Conservation (phyloP, 2,329 filamentous ascomycete genomes). For the Stachybotrys echinatus region DNA sequence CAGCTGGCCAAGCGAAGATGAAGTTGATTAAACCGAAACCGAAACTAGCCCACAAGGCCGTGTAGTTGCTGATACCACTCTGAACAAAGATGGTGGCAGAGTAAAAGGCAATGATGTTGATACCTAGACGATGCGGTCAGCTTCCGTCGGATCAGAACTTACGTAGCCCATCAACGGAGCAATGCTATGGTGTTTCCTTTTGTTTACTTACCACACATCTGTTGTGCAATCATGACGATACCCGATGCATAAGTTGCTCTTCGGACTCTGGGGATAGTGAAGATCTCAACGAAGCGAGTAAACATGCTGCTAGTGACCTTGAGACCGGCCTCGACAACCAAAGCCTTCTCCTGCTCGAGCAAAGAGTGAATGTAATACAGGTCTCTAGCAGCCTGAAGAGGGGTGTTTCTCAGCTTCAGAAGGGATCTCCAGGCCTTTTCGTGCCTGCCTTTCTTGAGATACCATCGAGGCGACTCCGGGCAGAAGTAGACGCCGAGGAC, state of each 20-base stretch:
- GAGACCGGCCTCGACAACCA: slow-evolving; percentile 20
- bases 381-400: slow-evolving; percentile 57
- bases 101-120: slow-evolving; percentile 47
- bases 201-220: slow-evolving; percentile 46
- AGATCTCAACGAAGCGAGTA: slow-evolving; percentile 49
- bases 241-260: slow-evolving; percentile 62
- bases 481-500: slow-evolving; percentile 53
- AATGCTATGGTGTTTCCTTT: neutral
- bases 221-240: slow-evolving; percentile 62
- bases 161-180: slow-evolving; percentile 19
- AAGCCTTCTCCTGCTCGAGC: slow-evolving; percentile 22
- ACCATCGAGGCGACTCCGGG: slow-evolving; percentile 62
- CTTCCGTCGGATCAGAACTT: no score
- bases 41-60: slow-evolving; percentile 34
- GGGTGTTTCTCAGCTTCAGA: slow-evolving; percentile 48
- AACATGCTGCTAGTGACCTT: slow-evolving; percentile 36
- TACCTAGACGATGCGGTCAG: slow-evolving; percentile 4
- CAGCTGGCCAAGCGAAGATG: slow-evolving; percentile 56
- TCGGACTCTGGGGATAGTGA: slow-evolving; percentile 52
- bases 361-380: slow-evolving; percentile 53
- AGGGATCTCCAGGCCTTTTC: slow-evolving; percentile 51
- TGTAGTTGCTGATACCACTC: slow-evolving; percentile 31
- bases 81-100: slow-evolving; percentile 39
- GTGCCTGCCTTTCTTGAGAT: slow-evolving; percentile 55
- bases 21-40: slow-evolving; percentile 54